phyloP scores from a whole-genome alignment of 2,329 filamentous ascomycete species.

The Colletotrichum tropicicola region DNA sequence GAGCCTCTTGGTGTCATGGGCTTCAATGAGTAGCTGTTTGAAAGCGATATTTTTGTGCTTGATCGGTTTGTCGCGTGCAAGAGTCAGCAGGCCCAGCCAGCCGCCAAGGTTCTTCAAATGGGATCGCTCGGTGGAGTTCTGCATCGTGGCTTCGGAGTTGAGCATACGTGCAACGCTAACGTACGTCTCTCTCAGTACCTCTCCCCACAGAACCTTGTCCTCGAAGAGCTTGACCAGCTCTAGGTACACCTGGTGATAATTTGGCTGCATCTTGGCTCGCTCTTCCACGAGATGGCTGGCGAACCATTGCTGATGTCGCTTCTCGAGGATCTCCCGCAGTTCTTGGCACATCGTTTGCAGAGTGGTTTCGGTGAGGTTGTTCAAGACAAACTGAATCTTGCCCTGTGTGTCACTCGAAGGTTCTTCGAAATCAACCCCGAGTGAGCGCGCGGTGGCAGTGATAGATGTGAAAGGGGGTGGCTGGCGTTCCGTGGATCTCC shows the following conservation, averaged over 20 bases:
- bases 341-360: slow-evolving; percentile 85
- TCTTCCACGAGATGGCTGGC: slow-evolving; percentile 94
- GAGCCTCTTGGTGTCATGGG: slow-evolving; percentile 89
- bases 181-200: slow-evolving; percentile 94
- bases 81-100: slow-evolving; percentile 92
- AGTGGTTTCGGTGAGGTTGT: slow-evolving; percentile 94
- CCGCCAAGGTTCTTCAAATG: slow-evolving; percentile 93
- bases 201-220: slow-evolving; percentile 81
- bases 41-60: slow-evolving; percentile 97
- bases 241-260: slow-evolving; percentile 93
- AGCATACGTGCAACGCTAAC: slow-evolving; percentile 85
- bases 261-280: slow-evolving; percentile 95
- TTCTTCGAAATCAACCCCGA: slow-evolving; percentile 76
- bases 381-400: slow-evolving; percentile 93
- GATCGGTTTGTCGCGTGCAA: slow-evolving; percentile 94
- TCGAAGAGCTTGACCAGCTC: slow-evolving; percentile 87
- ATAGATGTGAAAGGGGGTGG: slow-evolving; percentile 81
- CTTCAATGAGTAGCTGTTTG: slow-evolving; percentile 93
- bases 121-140: slow-evolving; percentile 82
- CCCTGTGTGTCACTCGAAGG: slow-evolving; percentile 88
- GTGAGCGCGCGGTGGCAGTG: slow-evolving; percentile 75
- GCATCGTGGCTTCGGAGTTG: slow-evolving; percentile 88
- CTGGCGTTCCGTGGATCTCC: slow-evolving; percentile 64
- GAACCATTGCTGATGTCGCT: slow-evolving; percentile 94
- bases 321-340: slow-evolving; percentile 79